Conservation (phyloP, 139 green algal species). For the Limnomonas spitsbergensis region DNA sequence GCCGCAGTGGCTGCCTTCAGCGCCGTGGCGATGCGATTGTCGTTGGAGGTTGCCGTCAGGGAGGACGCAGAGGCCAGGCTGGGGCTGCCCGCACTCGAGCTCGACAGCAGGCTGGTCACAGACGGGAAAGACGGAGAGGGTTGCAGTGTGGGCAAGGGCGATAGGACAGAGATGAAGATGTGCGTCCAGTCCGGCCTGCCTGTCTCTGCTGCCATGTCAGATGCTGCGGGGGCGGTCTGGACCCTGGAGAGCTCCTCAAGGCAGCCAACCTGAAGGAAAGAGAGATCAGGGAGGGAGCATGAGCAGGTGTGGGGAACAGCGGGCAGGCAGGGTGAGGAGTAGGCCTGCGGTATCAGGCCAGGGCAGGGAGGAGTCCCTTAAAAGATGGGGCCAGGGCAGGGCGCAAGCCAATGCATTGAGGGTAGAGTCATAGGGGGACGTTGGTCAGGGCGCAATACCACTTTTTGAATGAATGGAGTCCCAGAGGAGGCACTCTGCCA, state of each 20-base stretch:
- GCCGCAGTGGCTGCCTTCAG: constrained; percentile 60
- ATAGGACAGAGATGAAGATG: constrained; percentile 65
- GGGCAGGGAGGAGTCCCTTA: background rate
- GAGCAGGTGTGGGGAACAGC: background rate
- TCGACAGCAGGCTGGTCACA: background rate
- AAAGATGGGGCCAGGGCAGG: background rate
- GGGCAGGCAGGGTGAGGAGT: background rate
- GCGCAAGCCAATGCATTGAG: background rate
- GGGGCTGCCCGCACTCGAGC: background rate
- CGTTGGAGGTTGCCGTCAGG: constrained; percentile 13
- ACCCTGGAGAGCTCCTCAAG: constrained; percentile 70
- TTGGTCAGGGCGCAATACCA: background rate
- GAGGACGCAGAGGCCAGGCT: background rate
- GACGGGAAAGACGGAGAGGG: background rate
- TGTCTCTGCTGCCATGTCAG: constrained; percentile 14
- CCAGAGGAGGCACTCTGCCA: too few relatives aligned
- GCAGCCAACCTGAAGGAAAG: constrained; percentile 50
- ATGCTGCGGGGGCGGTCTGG: constrained; percentile 25
- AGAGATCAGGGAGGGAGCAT: too few relatives aligned
- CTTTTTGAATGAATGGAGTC: background rate
- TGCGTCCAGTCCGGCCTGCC: constrained; percentile 79
- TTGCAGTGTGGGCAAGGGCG: constrained; percentile 20
- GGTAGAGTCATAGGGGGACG: background rate
- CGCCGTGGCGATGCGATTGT: constrained; percentile 57
- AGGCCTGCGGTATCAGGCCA: background rate